Evolutionary conservation across 768 basidiomycete species (phyloP), one percentile per base, ranked within the genome.

Genomic region (Mycena galericulata): DNA sequence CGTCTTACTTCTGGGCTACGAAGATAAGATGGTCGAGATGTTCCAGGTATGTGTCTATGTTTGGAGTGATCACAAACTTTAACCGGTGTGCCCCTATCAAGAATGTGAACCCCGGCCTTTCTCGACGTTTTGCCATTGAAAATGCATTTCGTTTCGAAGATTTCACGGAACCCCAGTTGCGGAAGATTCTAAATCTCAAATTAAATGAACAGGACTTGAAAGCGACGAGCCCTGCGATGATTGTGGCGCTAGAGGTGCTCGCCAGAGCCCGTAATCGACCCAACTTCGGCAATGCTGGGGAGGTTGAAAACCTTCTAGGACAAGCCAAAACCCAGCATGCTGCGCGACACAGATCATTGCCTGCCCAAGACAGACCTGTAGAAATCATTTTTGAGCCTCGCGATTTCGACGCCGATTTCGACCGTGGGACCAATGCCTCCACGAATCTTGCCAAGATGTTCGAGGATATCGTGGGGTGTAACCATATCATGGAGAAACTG

Each of bases 21-120:
- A 87, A 66, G 80, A 86, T 3, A 83, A 90, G 72, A 91, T 92
- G 85, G 75, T 78, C 18, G 88, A 91, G 22, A 92, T 92, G 91
- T 92, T 92, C 76, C 88, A 90, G 81, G 91, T 86, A 54, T 45
- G 26, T 43, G 26, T 51, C n/a, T 34, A 30, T 2, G 47, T 12
- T n/a, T 5, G 49, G 12, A 45, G 5, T 4, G n/a, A 22, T 45
- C 26, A 64, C 8, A 40, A 9, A 11, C 12, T 36, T 62, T 22
- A 27, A 20, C 47, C n/a, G n/a, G n/a, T 66, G n/a, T 47, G 14
- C 2, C 20, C 30, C 17, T 20, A n/a, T 17, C 38, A 34, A 92
- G 91, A 88, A 91, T 56, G 90, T 91, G 32, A 92, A 92, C 71
- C 88, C 90, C 0, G 91, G 91, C 7, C 76, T 92, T 7, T 76